Conservation (phyloP, 129 eudicot genomes). For the Silybum marianum region DNA sequence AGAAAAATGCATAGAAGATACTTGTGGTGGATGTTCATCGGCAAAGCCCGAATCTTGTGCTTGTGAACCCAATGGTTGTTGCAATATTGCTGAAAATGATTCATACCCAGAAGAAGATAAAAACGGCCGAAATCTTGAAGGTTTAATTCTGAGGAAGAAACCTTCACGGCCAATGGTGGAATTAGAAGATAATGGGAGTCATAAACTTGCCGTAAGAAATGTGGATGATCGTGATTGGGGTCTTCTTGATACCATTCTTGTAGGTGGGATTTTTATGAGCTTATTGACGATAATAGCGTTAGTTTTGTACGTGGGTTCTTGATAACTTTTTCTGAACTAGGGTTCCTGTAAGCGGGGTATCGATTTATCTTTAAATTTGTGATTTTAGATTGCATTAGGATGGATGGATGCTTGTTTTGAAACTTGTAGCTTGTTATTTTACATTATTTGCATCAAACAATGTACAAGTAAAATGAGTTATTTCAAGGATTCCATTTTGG, state of each 20-base stretch:
- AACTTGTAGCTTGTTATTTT: slow-evolving; percentile 11
- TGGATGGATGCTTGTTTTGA: slow-evolving; percentile 17
- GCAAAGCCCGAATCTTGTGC: slow-evolving; percentile 58
- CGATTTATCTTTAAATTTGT: neutral
- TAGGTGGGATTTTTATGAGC: slow-evolving; percentile 65
- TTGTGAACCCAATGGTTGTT: slow-evolving; percentile 17
- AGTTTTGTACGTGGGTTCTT: slow-evolving; percentile 43
- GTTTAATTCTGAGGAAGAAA: slow-evolving; percentile 52
- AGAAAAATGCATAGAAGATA: slow-evolving; percentile 34
- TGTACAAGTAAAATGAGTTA: neutral
- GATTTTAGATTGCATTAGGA: slow-evolving; percentile 11
- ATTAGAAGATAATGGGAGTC: slow-evolving; percentile 30
- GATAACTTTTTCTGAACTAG: neutral
- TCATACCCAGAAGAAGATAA: slow-evolving; percentile 26
- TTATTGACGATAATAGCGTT: slow-evolving; percentile 52
- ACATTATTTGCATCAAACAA: neutral
- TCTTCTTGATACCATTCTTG: slow-evolving; percentile 60
- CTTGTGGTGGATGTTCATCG: slow-evolving; percentile 58
- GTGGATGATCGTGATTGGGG: slow-evolving; percentile 38
- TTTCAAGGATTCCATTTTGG: slow-evolving; percentile 4
- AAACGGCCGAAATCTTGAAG: slow-evolving; percentile 21
- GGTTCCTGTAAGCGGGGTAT: neutral
- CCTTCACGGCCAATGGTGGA: slow-evolving; percentile 22
- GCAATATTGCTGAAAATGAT: slow-evolving; percentile 25
- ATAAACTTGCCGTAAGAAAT: slow-evolving; percentile 12